phyloP scores from a whole-genome alignment of 2,329 filamentous ascomycete genomes.

The Hypoxylon sp. region DNA sequence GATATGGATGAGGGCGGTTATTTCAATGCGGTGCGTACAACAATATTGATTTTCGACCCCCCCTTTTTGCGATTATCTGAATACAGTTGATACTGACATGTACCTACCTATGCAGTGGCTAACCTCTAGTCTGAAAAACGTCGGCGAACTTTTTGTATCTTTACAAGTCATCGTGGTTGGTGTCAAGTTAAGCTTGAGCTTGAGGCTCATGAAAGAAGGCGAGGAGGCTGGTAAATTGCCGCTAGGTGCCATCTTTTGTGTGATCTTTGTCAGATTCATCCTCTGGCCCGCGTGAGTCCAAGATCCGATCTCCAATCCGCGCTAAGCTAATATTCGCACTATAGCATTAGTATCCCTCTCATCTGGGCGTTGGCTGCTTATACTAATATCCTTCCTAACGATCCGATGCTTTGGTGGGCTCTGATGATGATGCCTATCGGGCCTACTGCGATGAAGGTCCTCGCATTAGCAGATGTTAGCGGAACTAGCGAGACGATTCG shows the following conservation, averaged over 20 bases:
- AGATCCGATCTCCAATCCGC: not conserved
- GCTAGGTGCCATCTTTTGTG: constrained; percentile 54
- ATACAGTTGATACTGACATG: constrained; percentile 3
- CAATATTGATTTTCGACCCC: not conserved
- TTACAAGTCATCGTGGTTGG: constrained; percentile 67
- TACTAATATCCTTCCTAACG: constrained; percentile 55
- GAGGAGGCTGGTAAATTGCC: constrained; percentile 53
- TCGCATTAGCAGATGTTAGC: constrained; percentile 56
- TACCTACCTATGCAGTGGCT: constrained; percentile 52
- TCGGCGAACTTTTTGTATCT: constrained; percentile 66
- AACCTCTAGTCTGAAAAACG: constrained; percentile 60
- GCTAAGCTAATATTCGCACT: constrained; percentile 15
- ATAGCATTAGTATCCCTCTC: constrained; percentile 56
- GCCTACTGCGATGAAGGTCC: constrained; percentile 62
- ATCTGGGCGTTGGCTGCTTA: constrained; percentile 59
- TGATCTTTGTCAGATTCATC: constrained; percentile 60
- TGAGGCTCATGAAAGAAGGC: constrained; percentile 57
- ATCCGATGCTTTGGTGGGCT: constrained; percentile 66
- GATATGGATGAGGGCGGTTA: constrained; percentile 60
- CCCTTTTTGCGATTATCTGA: not conserved
- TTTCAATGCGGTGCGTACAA: constrained; percentile 54
- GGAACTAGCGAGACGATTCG: constrained; percentile 29
- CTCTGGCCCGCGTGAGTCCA: constrained; percentile 58
- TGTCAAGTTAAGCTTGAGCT: constrained; percentile 61
- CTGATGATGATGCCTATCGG: constrained; percentile 68